Conservation (phyloP, 345 rosid species). For the Hypericum androsaemum region DNA sequence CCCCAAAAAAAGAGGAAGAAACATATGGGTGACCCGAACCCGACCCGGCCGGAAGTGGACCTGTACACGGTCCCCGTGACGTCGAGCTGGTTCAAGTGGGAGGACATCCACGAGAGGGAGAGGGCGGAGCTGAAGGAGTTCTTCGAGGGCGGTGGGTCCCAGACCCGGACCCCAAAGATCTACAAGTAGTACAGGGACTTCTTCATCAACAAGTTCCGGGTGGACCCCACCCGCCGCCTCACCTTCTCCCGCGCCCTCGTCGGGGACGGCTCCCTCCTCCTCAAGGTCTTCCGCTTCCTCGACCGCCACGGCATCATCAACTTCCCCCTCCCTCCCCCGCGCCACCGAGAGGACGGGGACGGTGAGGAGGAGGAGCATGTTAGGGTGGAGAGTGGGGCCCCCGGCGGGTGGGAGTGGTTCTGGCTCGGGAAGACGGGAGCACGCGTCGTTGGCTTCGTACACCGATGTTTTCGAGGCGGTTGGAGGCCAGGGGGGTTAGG, state of each 20-base stretch:
- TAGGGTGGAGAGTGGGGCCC: no score
- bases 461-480: slow-evolving; percentile 49
- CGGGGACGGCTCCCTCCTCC: slow-evolving; percentile 74
- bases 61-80: no score
- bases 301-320: slow-evolving; percentile 76
- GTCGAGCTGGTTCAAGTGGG: slow-evolving; percentile 89
- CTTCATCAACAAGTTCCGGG: slow-evolving; percentile 78
- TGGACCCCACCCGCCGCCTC: slow-evolving; percentile 55
- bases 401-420: slow-evolving; percentile 14
- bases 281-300: slow-evolving; percentile 60
- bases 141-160: slow-evolving; percentile 74
- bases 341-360: slow-evolving; percentile 14
- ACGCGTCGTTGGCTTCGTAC: slow-evolving; percentile 67
- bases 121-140: slow-evolving; percentile 57
- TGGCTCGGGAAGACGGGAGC: slow-evolving; percentile 24
- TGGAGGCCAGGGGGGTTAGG: slow-evolving; percentile 29
- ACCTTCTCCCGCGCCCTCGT: slow-evolving; percentile 71
- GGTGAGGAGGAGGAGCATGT: slow-evolving; percentile 17
- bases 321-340: slow-evolving; percentile 24
- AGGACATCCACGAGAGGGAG: slow-evolving; percentile 85
- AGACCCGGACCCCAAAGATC: slow-evolving; percentile 77
- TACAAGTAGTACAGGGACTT: slow-evolving; percentile 92
- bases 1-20: no score
- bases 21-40: no score
- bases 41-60: no score